Evolutionary conservation across 495 filamentous ascomycete species (phyloP), one percentile per base, ranked within the genome.

Genomic region (Penicillium ucsense): DNA sequence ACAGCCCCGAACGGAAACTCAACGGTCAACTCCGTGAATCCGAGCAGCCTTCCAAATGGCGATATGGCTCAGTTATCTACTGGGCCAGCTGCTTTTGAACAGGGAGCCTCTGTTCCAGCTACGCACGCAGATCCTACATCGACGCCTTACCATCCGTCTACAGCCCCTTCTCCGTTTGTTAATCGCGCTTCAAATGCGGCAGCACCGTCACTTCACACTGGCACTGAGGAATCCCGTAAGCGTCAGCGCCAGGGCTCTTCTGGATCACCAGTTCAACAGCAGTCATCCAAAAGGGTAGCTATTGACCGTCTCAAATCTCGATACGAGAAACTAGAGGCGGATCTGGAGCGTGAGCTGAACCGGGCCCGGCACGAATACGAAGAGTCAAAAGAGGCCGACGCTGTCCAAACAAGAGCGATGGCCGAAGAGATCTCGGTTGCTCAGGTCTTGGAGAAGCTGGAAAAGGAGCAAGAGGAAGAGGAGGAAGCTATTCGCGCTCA

Each of bases 391-490:
- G 34, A 51, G 3, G 34, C 29, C n/a, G 36, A 52, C 2, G 27
- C 41, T 31, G 37, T 59, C 28, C 38, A 39, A 6, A n/a, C 36
- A 4, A 31, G 32, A 4, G 52, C 49, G 1, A 31, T 8, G 8
- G 4, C 12, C 0, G 44, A 52, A 5, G 34, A 37, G 4, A 48
- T 70, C 0, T 51, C 71, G 3, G 63, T 60, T 8, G 52, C 62
- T 0, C 43, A 68, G 39, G 56, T 57, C 20, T 42, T 54, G 9
- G 59, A 67, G 31, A 54, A 57, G 6, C 43, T 74, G 6, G 51
- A 39, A 6, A 56, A 59, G 12, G 56, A 75, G 41, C 59, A 63
- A 29, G 60, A 64, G 31, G 72, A 73, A 8, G 38, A 38, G 4
- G 49, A 51, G 27, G 40, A 39, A 12, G 38, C 32, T 1, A 50